Conservation (phyloP, 1,139 yeast species). For the Geotrichum macrosporum region DNA sequence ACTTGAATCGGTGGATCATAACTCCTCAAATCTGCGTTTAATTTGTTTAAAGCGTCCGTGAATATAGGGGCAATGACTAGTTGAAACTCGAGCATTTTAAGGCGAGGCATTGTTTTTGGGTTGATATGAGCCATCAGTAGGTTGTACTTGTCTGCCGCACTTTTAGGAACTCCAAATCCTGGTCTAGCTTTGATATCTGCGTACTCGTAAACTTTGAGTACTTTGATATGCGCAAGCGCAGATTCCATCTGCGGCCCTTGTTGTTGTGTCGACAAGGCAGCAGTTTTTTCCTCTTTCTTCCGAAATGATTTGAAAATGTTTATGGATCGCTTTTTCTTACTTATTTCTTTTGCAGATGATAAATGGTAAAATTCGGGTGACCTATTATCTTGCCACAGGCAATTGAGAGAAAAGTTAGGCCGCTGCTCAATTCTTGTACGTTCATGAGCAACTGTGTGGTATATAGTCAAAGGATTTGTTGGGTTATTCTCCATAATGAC, state of each 20-base stretch:
- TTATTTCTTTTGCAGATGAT: not conserved
- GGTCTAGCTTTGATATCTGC: not conserved
- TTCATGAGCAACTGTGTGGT: not conserved
- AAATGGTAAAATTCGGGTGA: not conserved
- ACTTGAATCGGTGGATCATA: no score
- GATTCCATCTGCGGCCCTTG: not conserved
- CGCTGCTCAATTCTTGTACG: not conserved
- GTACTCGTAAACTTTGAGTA: not conserved
- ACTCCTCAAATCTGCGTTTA: no score
- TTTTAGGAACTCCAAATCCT: not conserved
- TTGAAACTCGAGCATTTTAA: not conserved
- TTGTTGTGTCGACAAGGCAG: not conserved
- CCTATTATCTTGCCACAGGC: conserved; percentile 1
- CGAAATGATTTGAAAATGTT: no score
- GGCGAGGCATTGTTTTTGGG: conserved; percentile 1
- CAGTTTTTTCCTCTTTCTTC: not conserved
- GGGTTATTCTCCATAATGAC: conserved; percentile 1
- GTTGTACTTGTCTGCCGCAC: not conserved
- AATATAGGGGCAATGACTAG: not conserved
- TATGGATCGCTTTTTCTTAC: no score
- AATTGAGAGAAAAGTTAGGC: conserved; percentile 1
- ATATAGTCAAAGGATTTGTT: not conserved
- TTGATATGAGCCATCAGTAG: not conserved
- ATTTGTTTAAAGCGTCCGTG: not conserved
- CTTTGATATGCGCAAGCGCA: not conserved